Percentiles rank a stretch among this genome's conserved stretches.
Evolutionary conservation across 148 eudicot species (phyloP).

Genomic region (Diospyros kaki): DNA sequence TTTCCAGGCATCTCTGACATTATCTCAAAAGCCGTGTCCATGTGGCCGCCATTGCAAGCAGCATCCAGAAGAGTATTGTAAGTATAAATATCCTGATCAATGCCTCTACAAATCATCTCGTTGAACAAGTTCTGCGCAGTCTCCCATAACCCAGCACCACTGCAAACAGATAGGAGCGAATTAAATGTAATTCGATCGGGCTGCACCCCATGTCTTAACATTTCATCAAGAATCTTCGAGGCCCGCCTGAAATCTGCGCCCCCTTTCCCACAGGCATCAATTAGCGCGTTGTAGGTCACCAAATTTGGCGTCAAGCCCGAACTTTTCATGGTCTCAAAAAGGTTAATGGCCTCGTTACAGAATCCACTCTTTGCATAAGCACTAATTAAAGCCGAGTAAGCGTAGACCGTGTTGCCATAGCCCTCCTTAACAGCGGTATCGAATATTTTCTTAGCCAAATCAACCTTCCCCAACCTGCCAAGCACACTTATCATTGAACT

Average conservation of each 20-base stretch:
- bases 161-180: slow-evolving; percentile 85
- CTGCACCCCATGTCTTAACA: slow-evolving; percentile 54
- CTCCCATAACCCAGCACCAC: slow-evolving; percentile 85
- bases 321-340: slow-evolving; percentile 67
- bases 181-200: slow-evolving; percentile 91
- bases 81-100: slow-evolving; percentile 86
- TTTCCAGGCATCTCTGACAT: slow-evolving; percentile 77
- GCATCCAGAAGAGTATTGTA: slow-evolving; percentile 88
- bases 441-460: slow-evolving; percentile 63
- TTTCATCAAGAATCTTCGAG: slow-evolving; percentile 55
- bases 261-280: slow-evolving; percentile 96
- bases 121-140: slow-evolving; percentile 58
- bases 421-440: slow-evolving; percentile 66
- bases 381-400: slow-evolving; percentile 85
- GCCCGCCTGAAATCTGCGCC: slow-evolving; percentile 65
- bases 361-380: slow-evolving; percentile 82
- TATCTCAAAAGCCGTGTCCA: slow-evolving; percentile 66
- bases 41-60: slow-evolving; percentile 73
- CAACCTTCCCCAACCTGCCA: slow-evolving; percentile 86
- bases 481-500: slow-evolving; percentile 90
- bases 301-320: slow-evolving; percentile 83
- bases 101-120: slow-evolving; percentile 75
- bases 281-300: slow-evolving; percentile 84
- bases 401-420: slow-evolving; percentile 88
- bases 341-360: slow-evolving; percentile 61